phyloP scores from a whole-genome alignment of 331 rosid species.

The Cydonia oblonga region DNA sequence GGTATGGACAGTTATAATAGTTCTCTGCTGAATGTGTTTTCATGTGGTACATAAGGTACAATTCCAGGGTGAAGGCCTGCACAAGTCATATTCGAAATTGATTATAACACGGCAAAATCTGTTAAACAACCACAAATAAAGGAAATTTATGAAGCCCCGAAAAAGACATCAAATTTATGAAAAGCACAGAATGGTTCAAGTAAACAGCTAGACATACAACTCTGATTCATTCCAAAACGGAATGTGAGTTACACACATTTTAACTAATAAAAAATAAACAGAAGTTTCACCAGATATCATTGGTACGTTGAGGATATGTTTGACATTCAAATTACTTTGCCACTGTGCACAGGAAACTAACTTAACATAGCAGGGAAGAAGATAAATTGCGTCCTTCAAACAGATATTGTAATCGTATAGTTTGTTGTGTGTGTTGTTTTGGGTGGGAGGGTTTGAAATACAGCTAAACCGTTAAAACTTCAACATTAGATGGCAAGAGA shows the following conservation, averaged over 20 bases:
- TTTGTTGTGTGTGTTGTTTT: neutral
- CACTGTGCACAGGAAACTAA: neutral
- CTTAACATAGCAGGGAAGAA: neutral
- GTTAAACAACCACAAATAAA: neutral
- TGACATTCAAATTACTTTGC: neutral
- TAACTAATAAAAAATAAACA: neutral
- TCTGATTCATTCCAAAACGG: neutral
- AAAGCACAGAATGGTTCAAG: neutral
- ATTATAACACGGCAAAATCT: neutral
- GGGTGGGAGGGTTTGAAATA: neutral
- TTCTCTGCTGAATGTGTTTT: constrained; percentile 95
- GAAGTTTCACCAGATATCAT: neutral
- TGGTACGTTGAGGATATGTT: neutral
- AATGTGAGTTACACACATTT: neutral
- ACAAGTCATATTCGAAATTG: constrained; percentile 6
- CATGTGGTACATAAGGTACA: constrained; percentile 89
- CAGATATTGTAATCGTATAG: neutral
- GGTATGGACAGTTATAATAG: constrained; percentile 84
- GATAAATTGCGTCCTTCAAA: neutral
- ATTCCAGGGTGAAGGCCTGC: constrained; percentile 91
- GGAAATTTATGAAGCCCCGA: neutral
- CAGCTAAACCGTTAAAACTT: neutral
- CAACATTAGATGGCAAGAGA: neutral
- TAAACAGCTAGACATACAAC: neutral
- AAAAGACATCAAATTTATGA: neutral